Evolutionary conservation across 2,329 filamentous ascomycete species (phyloP).

Genomic region (Fusarium veterinarium): DNA sequence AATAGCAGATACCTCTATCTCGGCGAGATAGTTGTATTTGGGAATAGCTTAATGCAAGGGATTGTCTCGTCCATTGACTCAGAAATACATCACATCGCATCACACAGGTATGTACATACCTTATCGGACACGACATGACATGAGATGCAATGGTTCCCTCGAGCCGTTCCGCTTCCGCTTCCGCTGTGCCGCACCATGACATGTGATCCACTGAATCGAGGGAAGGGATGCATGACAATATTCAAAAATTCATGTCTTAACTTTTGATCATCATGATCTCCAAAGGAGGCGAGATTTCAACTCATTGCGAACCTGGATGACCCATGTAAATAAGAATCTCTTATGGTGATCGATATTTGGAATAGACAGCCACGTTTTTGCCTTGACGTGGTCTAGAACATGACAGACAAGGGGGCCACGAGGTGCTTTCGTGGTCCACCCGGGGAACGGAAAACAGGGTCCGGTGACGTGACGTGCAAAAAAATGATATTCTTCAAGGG

Average conservation of each 20-base stretch:
- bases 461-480: neutral
- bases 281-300: neutral
- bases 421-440: constrained; percentile 26
- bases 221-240: constrained; percentile 10
- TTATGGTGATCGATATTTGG: constrained; percentile 5
- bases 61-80: constrained; percentile 5
- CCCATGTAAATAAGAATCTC: no score
- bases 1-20: neutral
- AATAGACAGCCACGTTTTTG: neutral
- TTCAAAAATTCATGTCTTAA: neutral
- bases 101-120: neutral
- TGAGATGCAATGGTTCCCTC: constrained; percentile 6
- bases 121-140: neutral
- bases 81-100: neutral
- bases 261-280: neutral
- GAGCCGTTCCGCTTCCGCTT: constrained; percentile 24
- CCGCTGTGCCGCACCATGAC: constrained; percentile 25
- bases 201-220: neutral
- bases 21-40: neutral
- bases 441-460: constrained; percentile 8
- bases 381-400: constrained; percentile 21
- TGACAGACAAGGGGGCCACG: constrained; percentile 31
- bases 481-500: neutral
- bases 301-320: neutral
- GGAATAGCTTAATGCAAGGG: neutral